Conservation (phyloP, 192 early-diverging fungal genomes). For the Chytriomyces sp. region DNA sequence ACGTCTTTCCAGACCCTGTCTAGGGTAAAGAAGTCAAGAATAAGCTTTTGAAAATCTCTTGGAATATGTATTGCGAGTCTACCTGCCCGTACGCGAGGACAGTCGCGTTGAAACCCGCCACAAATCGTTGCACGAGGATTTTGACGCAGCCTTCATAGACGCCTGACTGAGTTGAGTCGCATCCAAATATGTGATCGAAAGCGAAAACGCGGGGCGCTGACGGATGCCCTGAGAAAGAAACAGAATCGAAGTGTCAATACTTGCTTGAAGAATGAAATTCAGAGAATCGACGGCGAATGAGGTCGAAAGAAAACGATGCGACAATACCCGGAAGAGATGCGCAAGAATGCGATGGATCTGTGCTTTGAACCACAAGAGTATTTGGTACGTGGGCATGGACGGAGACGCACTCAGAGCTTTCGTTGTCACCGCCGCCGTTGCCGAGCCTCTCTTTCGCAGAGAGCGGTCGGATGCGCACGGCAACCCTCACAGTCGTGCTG, state of each 20-base stretch:
- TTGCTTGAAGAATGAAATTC: constrained; percentile 16
- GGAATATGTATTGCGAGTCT: neutral
- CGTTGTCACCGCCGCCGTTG: constrained; percentile 9
- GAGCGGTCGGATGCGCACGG: constrained; percentile 79
- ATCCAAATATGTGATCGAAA: constrained; percentile 71
- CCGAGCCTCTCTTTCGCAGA: constrained; percentile 72
- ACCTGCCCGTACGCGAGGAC: constrained; percentile 62
- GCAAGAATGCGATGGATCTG: neutral
- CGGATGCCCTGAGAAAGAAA: too few species aligned
- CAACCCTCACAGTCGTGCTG: constrained; percentile 69
- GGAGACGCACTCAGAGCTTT: constrained; percentile 60
- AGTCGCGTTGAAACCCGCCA: constrained; percentile 65
- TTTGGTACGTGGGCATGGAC: constrained; percentile 19
- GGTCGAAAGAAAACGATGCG: neutral
- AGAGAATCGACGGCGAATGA: constrained; percentile 17
- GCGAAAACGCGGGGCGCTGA: constrained; percentile 37
- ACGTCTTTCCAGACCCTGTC: constrained; percentile 67
- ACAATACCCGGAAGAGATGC: neutral
- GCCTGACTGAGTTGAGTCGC: constrained; percentile 72
- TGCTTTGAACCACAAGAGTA: constrained; percentile 31
- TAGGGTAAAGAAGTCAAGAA: constrained; percentile 2
- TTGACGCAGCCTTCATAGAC: constrained; percentile 79
- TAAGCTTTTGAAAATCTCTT: neutral
- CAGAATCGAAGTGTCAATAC: too few species aligned
- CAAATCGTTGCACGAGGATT: constrained; percentile 56